Evolutionary conservation across 2,329 filamentous ascomycete species (phyloP).

Genomic region (Sarocladium oryzae): DNA sequence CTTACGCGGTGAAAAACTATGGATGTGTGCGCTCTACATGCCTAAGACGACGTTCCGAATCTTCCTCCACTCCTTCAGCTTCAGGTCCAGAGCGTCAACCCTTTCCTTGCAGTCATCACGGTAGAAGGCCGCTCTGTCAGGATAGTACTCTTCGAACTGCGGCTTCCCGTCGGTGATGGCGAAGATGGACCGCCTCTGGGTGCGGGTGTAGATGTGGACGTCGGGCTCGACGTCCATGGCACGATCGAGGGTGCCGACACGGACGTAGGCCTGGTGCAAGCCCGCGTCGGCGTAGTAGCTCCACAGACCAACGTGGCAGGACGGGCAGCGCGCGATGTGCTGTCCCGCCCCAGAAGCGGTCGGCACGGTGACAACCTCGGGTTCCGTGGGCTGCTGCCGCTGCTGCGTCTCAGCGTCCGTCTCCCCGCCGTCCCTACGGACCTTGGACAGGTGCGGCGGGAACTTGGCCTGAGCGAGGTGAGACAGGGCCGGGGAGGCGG

Average conservation of each 20-base stretch:
- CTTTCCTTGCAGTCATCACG: slow-evolving; percentile 26
- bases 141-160: slow-evolving; percentile 30
- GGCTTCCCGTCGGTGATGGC: slow-evolving; percentile 27
- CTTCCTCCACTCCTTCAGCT: slow-evolving; percentile 14
- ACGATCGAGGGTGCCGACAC: slow-evolving; percentile 37
- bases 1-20: too few species aligned
- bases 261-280: slow-evolving; percentile 28
- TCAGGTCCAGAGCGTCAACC: slow-evolving; percentile 18
- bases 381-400: not conserved
- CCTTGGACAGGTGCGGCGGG: not conserved
- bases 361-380: slow-evolving; percentile 25
- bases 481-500: slow-evolving; percentile 16
- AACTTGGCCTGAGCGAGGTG: not conserved
- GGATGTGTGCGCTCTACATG: not conserved
- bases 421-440: not conserved
- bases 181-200: slow-evolving; percentile 30
- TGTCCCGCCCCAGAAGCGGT: slow-evolving; percentile 34
- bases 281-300: slow-evolving; percentile 31
- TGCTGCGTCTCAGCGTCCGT: not conserved
- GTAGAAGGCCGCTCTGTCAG: slow-evolving; percentile 23
- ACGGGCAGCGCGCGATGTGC: slow-evolving; percentile 34
- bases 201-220: slow-evolving; percentile 36
- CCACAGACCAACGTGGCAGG: slow-evolving; percentile 34
- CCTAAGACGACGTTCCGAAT: slow-evolving; percentile 13
- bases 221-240: slow-evolving; percentile 33